phyloP scores from a whole-genome alignment of 2,329 filamentous ascomycete species.

The Trichoderma breve region DNA sequence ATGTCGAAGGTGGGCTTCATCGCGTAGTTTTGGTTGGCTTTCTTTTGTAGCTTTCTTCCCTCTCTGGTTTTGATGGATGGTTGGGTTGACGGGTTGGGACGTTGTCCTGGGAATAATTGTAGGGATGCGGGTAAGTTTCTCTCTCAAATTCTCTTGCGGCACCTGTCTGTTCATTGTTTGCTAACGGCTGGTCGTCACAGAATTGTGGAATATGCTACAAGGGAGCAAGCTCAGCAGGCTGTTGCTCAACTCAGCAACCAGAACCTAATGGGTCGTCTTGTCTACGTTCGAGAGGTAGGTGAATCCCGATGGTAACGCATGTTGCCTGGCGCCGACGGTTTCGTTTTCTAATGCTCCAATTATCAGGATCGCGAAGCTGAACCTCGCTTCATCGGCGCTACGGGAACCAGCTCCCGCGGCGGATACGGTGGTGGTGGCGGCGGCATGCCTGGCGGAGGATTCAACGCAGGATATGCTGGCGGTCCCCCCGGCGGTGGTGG shows the following conservation, averaged over 20 bases:
- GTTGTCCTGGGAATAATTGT: slow-evolving; percentile 79
- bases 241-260: slow-evolving; percentile 98
- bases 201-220: slow-evolving; percentile 99
- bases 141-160: not conserved
- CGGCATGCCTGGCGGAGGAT: slow-evolving; percentile 49
- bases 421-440: slow-evolving; percentile 59
- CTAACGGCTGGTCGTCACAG: slow-evolving; percentile 43
- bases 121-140: slow-evolving; percentile 97
- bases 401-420: slow-evolving; percentile 56
- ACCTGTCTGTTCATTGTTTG: not conserved
- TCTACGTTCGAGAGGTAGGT: slow-evolving; percentile 94
- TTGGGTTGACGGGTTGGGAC: slow-evolving; percentile 99
- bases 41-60: slow-evolving; percentile 68
- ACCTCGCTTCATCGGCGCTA: slow-evolving; percentile 85
- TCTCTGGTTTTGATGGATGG: slow-evolving; percentile 73
- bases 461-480: slow-evolving; percentile 56
- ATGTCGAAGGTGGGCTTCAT: slow-evolving; percentile 99
- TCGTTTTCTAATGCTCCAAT: not conserved
- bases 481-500: slow-evolving; percentile 53
- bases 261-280: slow-evolving; percentile 95
- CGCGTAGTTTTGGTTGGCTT: slow-evolving; percentile 83
- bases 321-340: not conserved
- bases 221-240: slow-evolving; percentile 97
- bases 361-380: slow-evolving; percentile 91
- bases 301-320: not conserved